Evolutionary conservation across 306 rosid genomes (phyloP).

Genomic region (Prunus dulcis): DNA sequence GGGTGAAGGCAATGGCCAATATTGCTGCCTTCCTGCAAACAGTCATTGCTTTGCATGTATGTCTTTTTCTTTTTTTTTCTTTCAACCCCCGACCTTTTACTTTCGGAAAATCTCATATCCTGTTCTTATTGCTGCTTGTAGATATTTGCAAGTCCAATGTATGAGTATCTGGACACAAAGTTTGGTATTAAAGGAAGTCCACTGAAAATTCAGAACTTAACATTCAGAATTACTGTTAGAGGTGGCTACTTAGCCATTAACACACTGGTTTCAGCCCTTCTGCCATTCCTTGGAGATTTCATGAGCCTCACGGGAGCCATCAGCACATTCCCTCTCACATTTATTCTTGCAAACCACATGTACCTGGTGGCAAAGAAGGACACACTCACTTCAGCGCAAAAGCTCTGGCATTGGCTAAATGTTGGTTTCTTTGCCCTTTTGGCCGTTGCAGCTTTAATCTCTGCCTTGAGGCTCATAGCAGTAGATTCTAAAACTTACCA

Average conservation of each 20-base stretch:
- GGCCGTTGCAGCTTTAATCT: slow-evolving; percentile 75
- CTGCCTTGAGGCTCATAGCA: slow-evolving; percentile 77
- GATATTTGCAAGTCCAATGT: slow-evolving; percentile 99
- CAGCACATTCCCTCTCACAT: slow-evolving; percentile 92
- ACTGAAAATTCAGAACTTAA: slow-evolving; percentile 48
- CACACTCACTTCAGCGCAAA: slow-evolving; percentile 52
- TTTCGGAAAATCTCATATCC: background rate
- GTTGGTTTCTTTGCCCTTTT: slow-evolving; percentile 65
- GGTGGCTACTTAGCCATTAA: slow-evolving; percentile 78
- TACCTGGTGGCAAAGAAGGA: slow-evolving; percentile 69
- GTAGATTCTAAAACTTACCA: slow-evolving; percentile 76
- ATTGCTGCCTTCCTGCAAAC: slow-evolving; percentile 86
- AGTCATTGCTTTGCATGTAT: slow-evolving; percentile 84
- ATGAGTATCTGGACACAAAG: slow-evolving; percentile 76
- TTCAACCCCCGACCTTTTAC: background rate
- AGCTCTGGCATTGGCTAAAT: slow-evolving; percentile 93
- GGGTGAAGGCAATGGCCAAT: slow-evolving; percentile 73
- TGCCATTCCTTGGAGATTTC: slow-evolving; percentile 97
- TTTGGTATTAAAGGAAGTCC: slow-evolving; percentile 75
- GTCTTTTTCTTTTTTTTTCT: background rate
- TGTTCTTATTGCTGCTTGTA: slow-evolving; percentile 20
- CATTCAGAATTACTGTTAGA: slow-evolving; percentile 63
- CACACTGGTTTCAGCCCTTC: slow-evolving; percentile 70
- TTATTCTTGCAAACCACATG: slow-evolving; percentile 95
- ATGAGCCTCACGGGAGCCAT: slow-evolving; percentile 98